Evolutionary conservation across 2,329 filamentous ascomycete genomes (phyloP).

Genomic region (Diaporthe vaccinii): DNA sequence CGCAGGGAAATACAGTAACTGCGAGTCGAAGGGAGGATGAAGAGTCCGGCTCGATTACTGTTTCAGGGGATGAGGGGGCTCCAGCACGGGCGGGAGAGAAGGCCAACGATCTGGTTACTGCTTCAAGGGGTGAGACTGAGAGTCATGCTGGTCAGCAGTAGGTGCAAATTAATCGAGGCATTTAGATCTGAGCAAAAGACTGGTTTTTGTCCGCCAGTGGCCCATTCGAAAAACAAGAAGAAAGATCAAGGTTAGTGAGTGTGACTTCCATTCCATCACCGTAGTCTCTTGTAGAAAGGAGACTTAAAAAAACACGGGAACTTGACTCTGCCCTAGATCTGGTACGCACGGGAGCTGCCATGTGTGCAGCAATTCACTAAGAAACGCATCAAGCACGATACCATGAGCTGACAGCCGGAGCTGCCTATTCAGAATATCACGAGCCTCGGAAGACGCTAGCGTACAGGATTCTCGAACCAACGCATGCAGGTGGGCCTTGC

Average conservation of each 20-base stretch:
- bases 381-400: background rate
- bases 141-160: background rate
- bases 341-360: background rate
- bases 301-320: background rate
- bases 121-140: background rate
- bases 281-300: background rate
- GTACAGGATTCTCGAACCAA: slow-evolving; percentile 16
- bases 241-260: too few relatives aligned
- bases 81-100: background rate
- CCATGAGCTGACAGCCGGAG: background rate
- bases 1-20: background rate
- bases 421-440: background rate
- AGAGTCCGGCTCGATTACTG: slow-evolving; percentile 9
- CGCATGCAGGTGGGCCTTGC: slow-evolving; percentile 11
- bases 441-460: slow-evolving; percentile 3
- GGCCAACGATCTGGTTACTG: background rate
- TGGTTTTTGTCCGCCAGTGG: background rate
- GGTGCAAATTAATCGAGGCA: background rate
- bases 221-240: background rate
- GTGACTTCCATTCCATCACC: background rate
- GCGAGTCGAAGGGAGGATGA: background rate
- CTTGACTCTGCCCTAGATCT: background rate
- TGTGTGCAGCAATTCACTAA: background rate
- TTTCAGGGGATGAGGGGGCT: slow-evolving; percentile 14
- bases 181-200: too few relatives aligned